phyloP scores from a whole-genome alignment of 176 grass and related monocot species.

The Saccharum officinarum region DNA sequence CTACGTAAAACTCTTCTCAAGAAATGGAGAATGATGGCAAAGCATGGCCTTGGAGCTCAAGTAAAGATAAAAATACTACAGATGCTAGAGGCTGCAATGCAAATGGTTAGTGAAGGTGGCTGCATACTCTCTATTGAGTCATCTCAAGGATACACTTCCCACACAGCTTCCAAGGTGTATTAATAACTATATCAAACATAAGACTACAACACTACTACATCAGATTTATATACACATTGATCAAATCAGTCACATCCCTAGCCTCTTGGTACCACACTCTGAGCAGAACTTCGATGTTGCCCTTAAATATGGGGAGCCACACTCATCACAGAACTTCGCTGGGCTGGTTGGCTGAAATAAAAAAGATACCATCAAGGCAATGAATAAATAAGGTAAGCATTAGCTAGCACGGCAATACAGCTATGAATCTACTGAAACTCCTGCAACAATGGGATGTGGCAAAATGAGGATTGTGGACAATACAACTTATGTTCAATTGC shows the following conservation, averaged over 20 bases:
- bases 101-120: background rate
- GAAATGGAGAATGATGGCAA: background rate
- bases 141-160: background rate
- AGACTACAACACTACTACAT: conserved; percentile 7
- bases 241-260: conserved; percentile 48
- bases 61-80: background rate
- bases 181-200: background rate
- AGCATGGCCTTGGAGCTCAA: background rate
- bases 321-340: conserved; percentile 93
- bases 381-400: background rate
- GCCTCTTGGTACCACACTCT: conserved; percentile 85
- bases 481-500: conserved; percentile 1
- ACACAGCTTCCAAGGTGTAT: background rate
- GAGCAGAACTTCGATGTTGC: conserved; percentile 92
- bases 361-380: conserved; percentile 14
- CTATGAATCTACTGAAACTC: background rate
- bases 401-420: background rate
- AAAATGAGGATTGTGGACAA: background rate
- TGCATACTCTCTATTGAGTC: background rate
- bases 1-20: background rate
- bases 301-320: conserved; percentile 82
- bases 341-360: conserved; percentile 70
- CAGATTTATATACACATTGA: conserved; percentile 7
- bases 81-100: background rate
- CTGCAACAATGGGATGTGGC: background rate